Evolutionary conservation across 805 yeast species (phyloP).

Genomic region (Aciculoconidium aculeatum): DNA sequence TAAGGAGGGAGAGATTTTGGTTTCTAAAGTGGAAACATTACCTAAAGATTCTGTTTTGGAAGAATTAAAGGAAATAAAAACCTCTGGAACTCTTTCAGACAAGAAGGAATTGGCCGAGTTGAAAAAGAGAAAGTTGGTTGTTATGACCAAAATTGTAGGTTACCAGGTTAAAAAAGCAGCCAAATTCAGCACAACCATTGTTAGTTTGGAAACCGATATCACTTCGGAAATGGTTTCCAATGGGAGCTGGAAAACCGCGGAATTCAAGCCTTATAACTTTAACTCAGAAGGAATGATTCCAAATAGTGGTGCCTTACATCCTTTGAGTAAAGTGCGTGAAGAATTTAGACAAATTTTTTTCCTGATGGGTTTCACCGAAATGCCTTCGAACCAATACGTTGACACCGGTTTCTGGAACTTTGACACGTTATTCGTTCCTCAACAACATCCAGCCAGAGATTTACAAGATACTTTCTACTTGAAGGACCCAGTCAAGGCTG

Average conservation of each 20-base stretch:
- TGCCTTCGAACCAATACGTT: constrained; percentile 98
- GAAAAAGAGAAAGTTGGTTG: constrained; percentile 87
- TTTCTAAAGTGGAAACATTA: constrained; percentile 49
- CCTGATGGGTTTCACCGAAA: constrained; percentile 96
- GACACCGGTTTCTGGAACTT: constrained; percentile 99
- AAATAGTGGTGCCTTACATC: constrained; percentile 90
- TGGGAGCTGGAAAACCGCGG: constrained; percentile 75
- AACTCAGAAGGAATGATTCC: constrained; percentile 89
- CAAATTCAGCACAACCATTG: constrained; percentile 76
- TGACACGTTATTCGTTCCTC: constrained; percentile 94
- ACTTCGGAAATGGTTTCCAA: constrained; percentile 86
- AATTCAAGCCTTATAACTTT: constrained; percentile 94
- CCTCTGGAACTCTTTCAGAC: constrained; percentile 51
- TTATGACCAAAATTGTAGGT: constrained; percentile 65
- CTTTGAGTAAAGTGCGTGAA: constrained; percentile 92
- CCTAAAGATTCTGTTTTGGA: constrained; percentile 66
- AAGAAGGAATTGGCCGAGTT: constrained; percentile 72
- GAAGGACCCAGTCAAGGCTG: constrained; percentile 84
- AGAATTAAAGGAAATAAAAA: constrained; percentile 52
- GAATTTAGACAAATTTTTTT: constrained; percentile 97
- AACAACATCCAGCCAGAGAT: constrained; percentile 99
- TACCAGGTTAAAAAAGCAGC: constrained; percentile 75
- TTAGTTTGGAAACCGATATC: constrained; percentile 83
- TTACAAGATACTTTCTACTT: constrained; percentile 97
- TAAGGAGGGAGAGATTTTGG: constrained; percentile 78